Conservation (phyloP, 1,139 yeast species). For the Geotrichum candidum region DNA sequence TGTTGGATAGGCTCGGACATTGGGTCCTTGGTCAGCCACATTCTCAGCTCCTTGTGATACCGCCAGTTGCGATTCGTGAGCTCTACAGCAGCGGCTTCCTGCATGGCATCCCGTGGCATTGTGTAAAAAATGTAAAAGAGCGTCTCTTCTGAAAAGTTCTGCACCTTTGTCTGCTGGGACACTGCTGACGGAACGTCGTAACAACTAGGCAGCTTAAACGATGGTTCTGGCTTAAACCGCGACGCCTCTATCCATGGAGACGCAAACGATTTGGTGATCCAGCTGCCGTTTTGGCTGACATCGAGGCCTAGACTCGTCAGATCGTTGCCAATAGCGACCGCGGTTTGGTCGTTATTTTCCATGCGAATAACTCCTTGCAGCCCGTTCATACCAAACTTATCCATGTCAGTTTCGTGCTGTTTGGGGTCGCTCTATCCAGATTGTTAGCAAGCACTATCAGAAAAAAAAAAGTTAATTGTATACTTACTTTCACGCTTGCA, state of each 20-base stretch:
- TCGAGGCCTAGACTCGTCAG: conserved; percentile 63
- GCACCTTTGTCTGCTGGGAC: conserved; percentile 63
- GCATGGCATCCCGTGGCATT: conserved; percentile 87
- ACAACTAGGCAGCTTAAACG: conserved; percentile 53
- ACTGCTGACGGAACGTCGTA: conserved; percentile 51
- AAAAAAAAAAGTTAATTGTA: background rate
- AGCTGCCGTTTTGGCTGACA: conserved; percentile 41
- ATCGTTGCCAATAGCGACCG: conserved; percentile 81
- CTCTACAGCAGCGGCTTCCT: conserved; percentile 90
- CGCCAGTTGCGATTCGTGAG: conserved; percentile 88
- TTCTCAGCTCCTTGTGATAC: conserved; percentile 89
- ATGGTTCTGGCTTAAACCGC: conserved; percentile 86
- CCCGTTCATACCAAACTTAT: conserved; percentile 66
- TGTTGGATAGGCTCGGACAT: conserved; percentile 83
- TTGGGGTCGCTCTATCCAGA: background rate
- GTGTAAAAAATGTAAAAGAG: conserved; percentile 89
- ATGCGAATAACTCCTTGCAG: conserved; percentile 59
- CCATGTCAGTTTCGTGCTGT: conserved; percentile 25
- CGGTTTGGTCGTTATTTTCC: conserved; percentile 60
- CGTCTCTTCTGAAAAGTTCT: conserved; percentile 83
- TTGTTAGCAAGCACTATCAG: background rate
- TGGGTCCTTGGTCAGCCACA: conserved; percentile 95
- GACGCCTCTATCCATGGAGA: conserved; percentile 95
- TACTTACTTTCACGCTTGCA: conserved; percentile 6
- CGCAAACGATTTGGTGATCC: conserved; percentile 65